phyloP scores from a whole-genome alignment of 768 basidiomycete genomes.

The Pisolithus orientalis region DNA sequence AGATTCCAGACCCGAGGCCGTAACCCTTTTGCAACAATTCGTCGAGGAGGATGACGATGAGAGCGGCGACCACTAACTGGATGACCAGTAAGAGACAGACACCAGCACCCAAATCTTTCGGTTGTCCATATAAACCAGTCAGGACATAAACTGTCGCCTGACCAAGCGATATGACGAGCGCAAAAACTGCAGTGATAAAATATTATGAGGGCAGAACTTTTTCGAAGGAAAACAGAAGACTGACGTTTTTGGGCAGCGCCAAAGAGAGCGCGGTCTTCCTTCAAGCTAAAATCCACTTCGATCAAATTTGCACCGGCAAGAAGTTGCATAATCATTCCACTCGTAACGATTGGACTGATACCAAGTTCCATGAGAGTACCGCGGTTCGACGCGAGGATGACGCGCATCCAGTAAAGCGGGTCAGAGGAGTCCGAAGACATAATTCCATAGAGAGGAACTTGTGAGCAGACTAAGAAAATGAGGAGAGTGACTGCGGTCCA shows the following conservation, averaged over 20 bases:
- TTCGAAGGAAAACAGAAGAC: constrained; percentile 23
- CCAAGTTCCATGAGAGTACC: constrained; percentile 99
- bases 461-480: constrained; percentile 99
- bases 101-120: constrained; percentile 88
- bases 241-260: constrained; percentile 94
- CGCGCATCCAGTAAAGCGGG: constrained; percentile 99
- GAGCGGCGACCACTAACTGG: constrained; percentile 87
- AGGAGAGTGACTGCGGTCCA: constrained; percentile 99
- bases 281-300: constrained; percentile 94
- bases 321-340: constrained; percentile 99
- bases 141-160: constrained; percentile 97
- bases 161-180: constrained; percentile 92
- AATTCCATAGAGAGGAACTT: constrained; percentile 98
- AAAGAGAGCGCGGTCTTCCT: constrained; percentile 95
- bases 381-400: constrained; percentile 96
- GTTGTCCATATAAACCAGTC: constrained; percentile 94
- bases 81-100: constrained; percentile 96
- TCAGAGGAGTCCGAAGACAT: constrained; percentile 99
- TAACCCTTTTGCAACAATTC: constrained; percentile 99
- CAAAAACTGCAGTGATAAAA: constrained; percentile 62
- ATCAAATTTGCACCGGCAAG: constrained; percentile 96
- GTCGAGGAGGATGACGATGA: constrained; percentile 97
- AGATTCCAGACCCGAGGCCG: constrained; percentile 97
- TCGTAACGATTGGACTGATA: constrained; percentile 95
- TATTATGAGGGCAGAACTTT: not conserved